Evolutionary conservation across 169 alveolate species (phyloP), one percentile per base, ranked within the genome.

Genomic region (Theileria parva): DNA sequence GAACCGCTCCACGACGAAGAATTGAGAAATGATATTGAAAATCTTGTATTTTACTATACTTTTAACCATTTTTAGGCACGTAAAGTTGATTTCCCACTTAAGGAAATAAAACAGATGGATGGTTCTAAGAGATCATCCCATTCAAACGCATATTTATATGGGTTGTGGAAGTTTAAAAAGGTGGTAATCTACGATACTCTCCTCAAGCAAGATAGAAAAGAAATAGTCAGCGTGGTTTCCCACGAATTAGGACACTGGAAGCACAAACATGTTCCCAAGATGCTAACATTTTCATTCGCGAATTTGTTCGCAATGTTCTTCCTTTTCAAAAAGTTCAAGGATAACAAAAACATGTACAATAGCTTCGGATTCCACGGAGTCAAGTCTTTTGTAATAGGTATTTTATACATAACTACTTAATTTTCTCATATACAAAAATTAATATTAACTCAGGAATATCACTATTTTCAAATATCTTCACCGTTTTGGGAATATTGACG

Each of bases 121-220:
- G 95, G 94, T 37, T 94, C 98, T 48, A 88, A 88, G 85, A 87
- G 99, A 50, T 90, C 97, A n/a, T 88, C 95, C 72, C 99, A 96
- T 89, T 92, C 97, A 66, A 97, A 96, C 88, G 98, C 98, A n/a
- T 96, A 96, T 81, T 96, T 96, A 88, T 97, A 92, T 83, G 99
- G 99, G 0, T 89, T 96, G 68, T 95, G 98, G 92, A 89, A 92
- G 81, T 93, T 93, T 88, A 96, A 97, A 91, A 89, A 97, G 68
- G 95, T 96, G 34, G 99, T 96, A 15, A 79, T 96, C 48, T 97
- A 77, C 88, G 99, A 96, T 88, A 97, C 98, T 28, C 90, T 96
- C 75, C 89, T 95, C 21, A 90, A 94, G 37, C 88, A 93, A 72
- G 85, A 92, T 17, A 91, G 87, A 72, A 92, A 93, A 53, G 98